Evolutionary conservation across 1,284 basidiomycete species (phyloP), one percentile per base, ranked within the genome.

Genomic region (Vanrija sp.): DNA sequence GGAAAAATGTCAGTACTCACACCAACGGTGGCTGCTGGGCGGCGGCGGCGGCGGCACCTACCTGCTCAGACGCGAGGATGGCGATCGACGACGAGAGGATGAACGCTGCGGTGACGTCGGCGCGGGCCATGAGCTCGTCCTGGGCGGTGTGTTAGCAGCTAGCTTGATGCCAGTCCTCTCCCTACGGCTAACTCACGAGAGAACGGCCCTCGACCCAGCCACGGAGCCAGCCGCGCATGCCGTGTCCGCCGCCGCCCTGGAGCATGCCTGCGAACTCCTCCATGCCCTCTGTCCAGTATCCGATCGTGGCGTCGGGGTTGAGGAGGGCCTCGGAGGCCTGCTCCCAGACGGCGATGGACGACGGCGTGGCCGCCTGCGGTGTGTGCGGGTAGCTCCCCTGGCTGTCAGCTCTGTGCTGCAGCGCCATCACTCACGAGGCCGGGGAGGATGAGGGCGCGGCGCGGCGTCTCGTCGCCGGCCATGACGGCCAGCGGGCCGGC

Each of bases 311-410:
- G 53, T 74, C 74, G 10, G 71, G 70, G 16, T 57, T 65, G 23
- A 74, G 50, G 9, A 77, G 62, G 4, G 75, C 75, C 48, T 73
- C 71, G 0, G 69, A 72, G 0, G 75, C 75, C 53, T 69, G 60
- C 52, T 73, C 73, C 75, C 75, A 77, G 34, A 75, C 60, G 6
- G 49, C 58, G 38, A 77, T 54, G 12, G 72, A 74, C 7, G 72
- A 65, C 3, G 64, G 64, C 1, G 75, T 75, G 4, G 75, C 73
- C 5, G 69, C 66, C 39, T 63, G 48, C 5, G 75, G 75, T 5
- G 70, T 74, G 57, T 77, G 75, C 1, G 75, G 75, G 55, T 74
- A 77, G 51, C 72, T 72, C 5, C 74, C 74, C 75, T 77, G 16
- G 40, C 26, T 18, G 53, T 61, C n/a, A 54, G 56, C 43, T 34